Evolutionary conservation across 108 stramenopile genomes (phyloP), one percentile per base, ranked within the genome.

Genomic region (Cyclotella sp.): DNA sequence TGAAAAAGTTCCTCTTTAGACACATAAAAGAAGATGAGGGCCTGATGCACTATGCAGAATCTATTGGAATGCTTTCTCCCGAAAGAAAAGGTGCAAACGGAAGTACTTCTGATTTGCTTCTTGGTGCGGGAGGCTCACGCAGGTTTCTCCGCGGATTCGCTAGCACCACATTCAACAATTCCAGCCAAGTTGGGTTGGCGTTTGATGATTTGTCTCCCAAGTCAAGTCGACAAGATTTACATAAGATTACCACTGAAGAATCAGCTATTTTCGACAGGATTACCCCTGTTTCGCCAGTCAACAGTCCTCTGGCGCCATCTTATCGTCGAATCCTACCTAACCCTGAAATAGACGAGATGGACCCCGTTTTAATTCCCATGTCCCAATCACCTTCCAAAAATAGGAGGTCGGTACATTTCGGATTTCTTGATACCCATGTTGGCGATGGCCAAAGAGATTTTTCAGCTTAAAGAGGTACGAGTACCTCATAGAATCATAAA

Each of bases 1-100:
- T 88, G 30, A 76, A 60, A 64, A 61, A 47, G 0, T 90, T 72
- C 75, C 79, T 90, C 62, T 90, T 90, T 44, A 65, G 73, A 28
- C 89, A 85, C 67, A 82, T 84, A 19, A 65, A 81, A 49, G 80
- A 75, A 69, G 83, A 84, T 16, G 70, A 76, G 27, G 79, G 77
- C 16, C 41, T 81, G 19, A 84, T 83, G 53, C 72, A 81, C 22
- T 81, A 81, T 43, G 81, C 84, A 27, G 76, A 84, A 58, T 76
- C 74, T 42, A 54, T 81, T 45, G 84, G 80, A 0, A 77, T 84
- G 68, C 53, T 83, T 3, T 70, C 76, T 46, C 76, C 76, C 0
- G 82, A 77, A 44, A 77, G 76, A 57, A 77, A 73, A 49, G 22
- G 29, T 44, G 9, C 54, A 42, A 22, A 41, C n/a, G 58, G 75